Percentiles rank a stretch among this genome's conserved stretches.
Evolutionary conservation across 345 rosid genomes (phyloP).

Genomic region (Garcia nutans): DNA sequence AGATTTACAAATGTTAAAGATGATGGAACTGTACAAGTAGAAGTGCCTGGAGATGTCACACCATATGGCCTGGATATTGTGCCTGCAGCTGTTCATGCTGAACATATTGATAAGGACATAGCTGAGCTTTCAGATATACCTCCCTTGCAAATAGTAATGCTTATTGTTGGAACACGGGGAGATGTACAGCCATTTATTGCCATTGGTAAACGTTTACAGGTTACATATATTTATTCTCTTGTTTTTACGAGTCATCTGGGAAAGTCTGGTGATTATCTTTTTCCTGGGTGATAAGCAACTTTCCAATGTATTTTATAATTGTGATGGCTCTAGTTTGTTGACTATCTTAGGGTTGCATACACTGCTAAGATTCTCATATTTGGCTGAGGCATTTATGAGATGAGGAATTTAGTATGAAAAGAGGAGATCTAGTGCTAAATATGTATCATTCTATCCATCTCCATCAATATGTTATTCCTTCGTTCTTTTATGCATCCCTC

Average conservation of each 20-base stretch:
- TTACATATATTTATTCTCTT: constrained; percentile 9
- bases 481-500: background rate
- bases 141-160: constrained; percentile 56
- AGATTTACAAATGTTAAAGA: constrained; percentile 40
- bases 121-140: constrained; percentile 30
- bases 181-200: constrained; percentile 67
- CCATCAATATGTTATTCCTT: background rate
- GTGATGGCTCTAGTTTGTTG: background rate
- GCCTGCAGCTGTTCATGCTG: constrained; percentile 28
- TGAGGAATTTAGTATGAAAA: background rate
- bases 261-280: background rate
- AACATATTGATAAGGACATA: constrained; percentile 25
- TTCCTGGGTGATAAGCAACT: background rate
- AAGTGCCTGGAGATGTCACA: constrained; percentile 43
- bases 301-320: background rate
- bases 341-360: background rate
- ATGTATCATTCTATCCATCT: background rate
- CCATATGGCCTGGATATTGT: constrained; percentile 32
- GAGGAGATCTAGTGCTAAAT: background rate
- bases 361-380: background rate
- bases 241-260: background rate
- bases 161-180: constrained; percentile 63
- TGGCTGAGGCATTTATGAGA: background rate
- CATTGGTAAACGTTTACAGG: constrained; percentile 59
- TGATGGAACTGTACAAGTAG: constrained; percentile 54